Evolutionary conservation across 805 yeast species (phyloP).

Genomic region (Barnettozyma siamensis): DNA sequence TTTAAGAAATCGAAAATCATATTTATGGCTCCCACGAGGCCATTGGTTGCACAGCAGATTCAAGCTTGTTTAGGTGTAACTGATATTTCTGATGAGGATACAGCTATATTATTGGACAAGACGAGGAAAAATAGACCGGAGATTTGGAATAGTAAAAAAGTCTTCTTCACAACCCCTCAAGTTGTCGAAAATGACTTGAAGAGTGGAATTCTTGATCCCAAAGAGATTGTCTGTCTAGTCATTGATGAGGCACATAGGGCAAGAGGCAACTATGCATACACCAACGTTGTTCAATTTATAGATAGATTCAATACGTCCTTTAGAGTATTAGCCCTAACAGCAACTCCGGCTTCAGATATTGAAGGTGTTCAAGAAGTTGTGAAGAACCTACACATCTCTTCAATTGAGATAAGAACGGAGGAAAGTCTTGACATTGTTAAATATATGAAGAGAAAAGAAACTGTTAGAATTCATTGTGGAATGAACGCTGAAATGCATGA

Average conservation of each 20-base stretch:
- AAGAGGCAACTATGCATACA: constrained; percentile 84
- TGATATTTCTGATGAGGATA: constrained; percentile 70
- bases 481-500: constrained; percentile 49
- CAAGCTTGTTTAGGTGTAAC: constrained; percentile 86
- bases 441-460: constrained; percentile 65
- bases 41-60: constrained; percentile 93
- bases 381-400: constrained; percentile 63
- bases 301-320: constrained; percentile 59
- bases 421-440: constrained; percentile 70
- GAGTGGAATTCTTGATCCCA: constrained; percentile 72
- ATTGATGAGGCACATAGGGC: constrained; percentile 97
- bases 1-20: constrained; percentile 71
- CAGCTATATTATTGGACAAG: constrained; percentile 70
- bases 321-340: constrained; percentile 82
- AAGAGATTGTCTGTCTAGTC: constrained; percentile 65
- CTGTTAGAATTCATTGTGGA: constrained; percentile 54
- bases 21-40: constrained; percentile 96
- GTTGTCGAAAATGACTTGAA: constrained; percentile 87
- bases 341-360: constrained; percentile 88
- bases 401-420: constrained; percentile 83
- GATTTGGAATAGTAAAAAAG: constrained; percentile 73
- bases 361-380: constrained; percentile 87
- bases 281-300: constrained; percentile 68
- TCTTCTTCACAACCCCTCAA: constrained; percentile 94
- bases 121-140: constrained; percentile 56